These are phyloP conservation scores for Lizonia empirigonia DNA, from an alignment of 2,329 filamentous ascomycete genomes.

Conservation along the genomic window DNA sequence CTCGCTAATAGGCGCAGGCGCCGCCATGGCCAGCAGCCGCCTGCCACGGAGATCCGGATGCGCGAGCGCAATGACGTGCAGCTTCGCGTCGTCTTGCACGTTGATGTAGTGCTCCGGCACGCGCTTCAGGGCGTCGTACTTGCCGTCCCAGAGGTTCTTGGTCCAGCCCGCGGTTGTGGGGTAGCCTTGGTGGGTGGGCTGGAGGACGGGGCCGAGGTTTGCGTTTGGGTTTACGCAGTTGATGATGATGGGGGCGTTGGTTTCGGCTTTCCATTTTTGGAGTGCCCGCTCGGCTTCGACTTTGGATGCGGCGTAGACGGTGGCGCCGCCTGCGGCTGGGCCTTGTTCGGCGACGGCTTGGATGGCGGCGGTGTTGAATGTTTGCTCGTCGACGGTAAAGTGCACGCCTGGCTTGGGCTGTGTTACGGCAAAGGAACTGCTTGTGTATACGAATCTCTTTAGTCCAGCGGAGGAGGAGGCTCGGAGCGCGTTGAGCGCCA, in stretches of 20 bases:
- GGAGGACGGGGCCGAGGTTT: constrained; percentile 46
- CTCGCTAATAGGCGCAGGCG: constrained; percentile 55
- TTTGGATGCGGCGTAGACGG: constrained; percentile 56
- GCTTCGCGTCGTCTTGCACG: constrained; percentile 46
- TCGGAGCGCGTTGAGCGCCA: constrained; percentile 49
- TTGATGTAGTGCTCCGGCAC: constrained; percentile 28
- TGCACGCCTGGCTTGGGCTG: constrained; percentile 43
- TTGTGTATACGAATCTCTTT: constrained; percentile 54
- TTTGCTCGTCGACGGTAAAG: constrained; percentile 41
- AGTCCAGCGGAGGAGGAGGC: constrained; percentile 42
- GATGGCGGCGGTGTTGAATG: constrained; percentile 48
- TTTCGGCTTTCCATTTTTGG: constrained; percentile 55
- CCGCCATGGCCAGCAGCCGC: constrained; percentile 61
- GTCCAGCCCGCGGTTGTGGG: constrained; percentile 39
- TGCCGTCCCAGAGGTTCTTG: constrained; percentile 28
- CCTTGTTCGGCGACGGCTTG: constrained; percentile 33
- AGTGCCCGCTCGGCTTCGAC: constrained; percentile 53
- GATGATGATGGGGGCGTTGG: constrained; percentile 52
- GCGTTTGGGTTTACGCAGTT: constrained; percentile 48
- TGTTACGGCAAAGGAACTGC: constrained; percentile 47
- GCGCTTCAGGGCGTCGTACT: constrained; percentile 31
- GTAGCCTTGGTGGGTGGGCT: constrained; percentile 41
- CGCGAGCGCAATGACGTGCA: constrained; percentile 61
- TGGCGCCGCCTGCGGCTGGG: background rate
- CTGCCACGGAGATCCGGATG: constrained; percentile 54